These are phyloP conservation scores for Boletus coccyginus DNA, from an alignment of 768 basidiomycete species.

Conservation along the genomic window DNA sequence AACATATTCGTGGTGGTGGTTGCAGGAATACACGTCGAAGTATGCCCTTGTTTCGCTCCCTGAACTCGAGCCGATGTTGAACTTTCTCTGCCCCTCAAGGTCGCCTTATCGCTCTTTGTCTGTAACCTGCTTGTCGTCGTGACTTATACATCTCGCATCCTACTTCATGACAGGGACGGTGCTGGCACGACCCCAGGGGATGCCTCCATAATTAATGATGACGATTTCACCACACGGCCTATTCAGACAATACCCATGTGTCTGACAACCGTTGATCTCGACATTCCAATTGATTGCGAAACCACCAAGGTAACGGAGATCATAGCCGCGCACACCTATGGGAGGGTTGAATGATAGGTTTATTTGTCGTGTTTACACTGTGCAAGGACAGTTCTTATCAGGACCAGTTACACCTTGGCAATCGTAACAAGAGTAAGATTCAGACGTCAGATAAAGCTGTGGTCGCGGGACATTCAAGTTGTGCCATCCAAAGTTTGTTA, in stretches of 20 bases:
- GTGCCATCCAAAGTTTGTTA: too few species aligned
- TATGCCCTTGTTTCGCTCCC: neutral
- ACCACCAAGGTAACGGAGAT: neutral
- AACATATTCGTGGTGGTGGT: neutral
- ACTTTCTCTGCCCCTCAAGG: neutral
- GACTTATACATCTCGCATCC: constrained; percentile 15
- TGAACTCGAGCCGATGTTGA: neutral
- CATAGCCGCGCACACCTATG: neutral
- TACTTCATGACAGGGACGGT: neutral
- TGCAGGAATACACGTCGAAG: constrained; percentile 18
- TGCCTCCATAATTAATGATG: neutral
- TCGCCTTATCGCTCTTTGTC: constrained; percentile 16
- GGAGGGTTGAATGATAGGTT: neutral
- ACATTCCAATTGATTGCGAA: neutral
- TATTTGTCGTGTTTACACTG: neutral
- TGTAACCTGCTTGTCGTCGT: constrained; percentile 26
- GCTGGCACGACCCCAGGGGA: neutral
- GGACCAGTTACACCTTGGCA: too few species aligned
- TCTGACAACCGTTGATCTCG: constrained; percentile 12
- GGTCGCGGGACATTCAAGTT: too few species aligned
- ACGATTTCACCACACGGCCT: constrained; percentile 16
- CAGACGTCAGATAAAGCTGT: too few species aligned
- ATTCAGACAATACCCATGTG: neutral
- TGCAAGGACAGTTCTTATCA: too few species aligned
- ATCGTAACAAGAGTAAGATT: too few species aligned